Conservation (phyloP, 2,329 filamentous ascomycete species). For the Mollisiaceae sp. region DNA sequence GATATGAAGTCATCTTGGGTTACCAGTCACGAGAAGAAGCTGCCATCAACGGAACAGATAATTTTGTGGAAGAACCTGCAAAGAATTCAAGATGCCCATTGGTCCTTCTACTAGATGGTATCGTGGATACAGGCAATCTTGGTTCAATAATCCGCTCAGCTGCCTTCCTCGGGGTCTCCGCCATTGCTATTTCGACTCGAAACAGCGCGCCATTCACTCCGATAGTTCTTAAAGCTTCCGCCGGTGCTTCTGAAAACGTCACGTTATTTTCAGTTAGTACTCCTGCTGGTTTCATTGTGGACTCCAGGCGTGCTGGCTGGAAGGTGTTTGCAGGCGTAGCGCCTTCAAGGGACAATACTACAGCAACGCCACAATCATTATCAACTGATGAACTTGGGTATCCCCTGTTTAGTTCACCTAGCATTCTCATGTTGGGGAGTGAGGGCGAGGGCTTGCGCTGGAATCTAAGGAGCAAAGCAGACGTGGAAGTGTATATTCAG, state of each 20-base stretch:
- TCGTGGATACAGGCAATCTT: conserved; percentile 87
- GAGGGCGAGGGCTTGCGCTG: conserved; percentile 77
- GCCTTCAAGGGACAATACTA: conserved; percentile 48
- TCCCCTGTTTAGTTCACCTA: conserved; percentile 65
- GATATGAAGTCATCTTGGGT: conserved; percentile 65
- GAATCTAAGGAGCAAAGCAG: conserved; percentile 67
- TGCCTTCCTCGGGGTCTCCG: conserved; percentile 88
- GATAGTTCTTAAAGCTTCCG: conserved; percentile 83
- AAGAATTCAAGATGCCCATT: conserved; percentile 61
- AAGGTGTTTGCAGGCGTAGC: conserved; percentile 77
- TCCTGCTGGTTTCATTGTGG: conserved; percentile 70
- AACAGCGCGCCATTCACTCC: conserved; percentile 77
- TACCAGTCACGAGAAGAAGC: conserved; percentile 77
- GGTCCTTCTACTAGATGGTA: conserved; percentile 74
- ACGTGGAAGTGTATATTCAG: conserved; percentile 70
- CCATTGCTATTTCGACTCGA: conserved; percentile 75
- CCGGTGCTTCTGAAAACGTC: conserved; percentile 84
- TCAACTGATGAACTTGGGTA: conserved; percentile 58
- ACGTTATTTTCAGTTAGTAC: conserved; percentile 73
- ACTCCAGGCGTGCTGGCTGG: conserved; percentile 77
- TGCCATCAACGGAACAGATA: conserved; percentile 70
- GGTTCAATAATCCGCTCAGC: conserved; percentile 82
- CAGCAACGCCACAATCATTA: conserved; percentile 37
- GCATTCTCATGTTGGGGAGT: conserved; percentile 81
- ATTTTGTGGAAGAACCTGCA: conserved; percentile 49